Conservation (phyloP, 2,329 filamentous ascomycete species). For the Coleophoma cylindrospora region DNA sequence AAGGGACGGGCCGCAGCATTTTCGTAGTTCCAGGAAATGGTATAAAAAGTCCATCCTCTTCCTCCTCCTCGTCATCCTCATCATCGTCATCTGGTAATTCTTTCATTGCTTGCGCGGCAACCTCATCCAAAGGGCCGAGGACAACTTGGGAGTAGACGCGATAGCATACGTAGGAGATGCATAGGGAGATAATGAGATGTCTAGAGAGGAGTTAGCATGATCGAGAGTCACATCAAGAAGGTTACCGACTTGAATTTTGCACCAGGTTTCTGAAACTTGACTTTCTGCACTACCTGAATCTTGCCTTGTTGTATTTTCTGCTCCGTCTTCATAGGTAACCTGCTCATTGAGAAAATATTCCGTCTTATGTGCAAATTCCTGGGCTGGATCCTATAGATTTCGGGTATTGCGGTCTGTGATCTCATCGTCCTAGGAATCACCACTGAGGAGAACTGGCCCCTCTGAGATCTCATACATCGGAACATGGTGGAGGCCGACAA, state of each 20-base stretch:
- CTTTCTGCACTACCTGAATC: conserved; percentile 16
- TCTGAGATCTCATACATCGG: conserved; percentile 13
- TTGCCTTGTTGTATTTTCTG: conserved; percentile 12
- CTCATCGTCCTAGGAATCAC: conserved; percentile 11
- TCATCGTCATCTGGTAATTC: conserved; percentile 35
- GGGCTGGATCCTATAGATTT: neutral
- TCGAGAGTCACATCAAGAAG: neutral
- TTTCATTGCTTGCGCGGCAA: conserved; percentile 29
- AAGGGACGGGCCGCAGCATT: conserved; percentile 41
- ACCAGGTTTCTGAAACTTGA: conserved; percentile 15
- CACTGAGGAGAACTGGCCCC: conserved; percentile 14
- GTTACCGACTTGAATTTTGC: conserved; percentile 11
- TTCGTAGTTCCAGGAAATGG: conserved; percentile 56
- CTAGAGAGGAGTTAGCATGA: conserved; percentile 3
- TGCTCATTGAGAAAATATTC: conserved; percentile 15
- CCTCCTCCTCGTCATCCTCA: conserved; percentile 37
- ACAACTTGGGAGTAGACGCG: conserved; percentile 40
- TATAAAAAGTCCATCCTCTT: conserved; percentile 46
- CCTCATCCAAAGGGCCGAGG: conserved; percentile 37
- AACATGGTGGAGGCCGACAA: conserved; percentile 19
- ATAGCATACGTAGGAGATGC: conserved; percentile 32
- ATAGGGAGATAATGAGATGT: conserved; percentile 23
- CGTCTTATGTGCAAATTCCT: conserved; percentile 8
- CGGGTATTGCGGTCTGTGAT: neutral
- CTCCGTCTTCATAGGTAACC: conserved; percentile 19